Evolutionary conservation across 2,329 filamentous ascomycete genomes (phyloP).

Genomic region (Pleomassaria siparia): DNA sequence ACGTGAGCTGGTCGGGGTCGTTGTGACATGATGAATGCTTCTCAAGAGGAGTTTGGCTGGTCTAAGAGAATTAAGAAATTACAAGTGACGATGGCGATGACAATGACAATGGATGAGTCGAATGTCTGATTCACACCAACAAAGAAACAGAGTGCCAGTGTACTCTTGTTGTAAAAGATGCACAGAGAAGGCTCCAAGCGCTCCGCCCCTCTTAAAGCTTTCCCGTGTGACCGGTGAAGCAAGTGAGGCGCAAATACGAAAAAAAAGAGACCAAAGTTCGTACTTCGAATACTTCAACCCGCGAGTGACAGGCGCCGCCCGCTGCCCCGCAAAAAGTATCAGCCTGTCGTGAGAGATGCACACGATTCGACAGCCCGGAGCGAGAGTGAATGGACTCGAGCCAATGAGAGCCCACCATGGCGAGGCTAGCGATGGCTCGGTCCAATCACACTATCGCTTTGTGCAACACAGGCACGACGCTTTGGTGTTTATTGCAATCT

Average conservation of each 20-base stretch:
- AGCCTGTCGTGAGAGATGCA: neutral
- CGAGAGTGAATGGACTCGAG: slow-evolving; percentile 1
- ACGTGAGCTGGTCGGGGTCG: slow-evolving; percentile 5
- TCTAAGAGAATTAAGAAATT: no score
- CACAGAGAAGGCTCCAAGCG: neutral
- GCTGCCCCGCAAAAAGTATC: neutral
- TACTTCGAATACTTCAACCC: slow-evolving; percentile 1
- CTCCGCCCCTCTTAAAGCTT: neutral
- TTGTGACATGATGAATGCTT: slow-evolving; percentile 3
- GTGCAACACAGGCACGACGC: neutral
- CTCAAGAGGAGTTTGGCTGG: no score
- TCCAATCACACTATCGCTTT: neutral
- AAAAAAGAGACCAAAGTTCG: slow-evolving; percentile 2
- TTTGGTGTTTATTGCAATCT: neutral
- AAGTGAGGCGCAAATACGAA: neutral
- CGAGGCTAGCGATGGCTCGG: neutral
- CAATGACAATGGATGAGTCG: neutral
- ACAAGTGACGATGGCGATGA: neutral
- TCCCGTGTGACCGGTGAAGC: neutral
- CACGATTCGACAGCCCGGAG: slow-evolving; percentile 3
- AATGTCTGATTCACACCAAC: neutral
- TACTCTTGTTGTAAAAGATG: neutral
- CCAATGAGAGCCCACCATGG: neutral
- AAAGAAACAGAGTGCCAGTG: neutral
- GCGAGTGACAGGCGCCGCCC: slow-evolving; percentile 2